Base-by-base conservation (phyloP, 2,329 filamentous ascomycete genomes). In the Beauveria medogensis region DNA sequence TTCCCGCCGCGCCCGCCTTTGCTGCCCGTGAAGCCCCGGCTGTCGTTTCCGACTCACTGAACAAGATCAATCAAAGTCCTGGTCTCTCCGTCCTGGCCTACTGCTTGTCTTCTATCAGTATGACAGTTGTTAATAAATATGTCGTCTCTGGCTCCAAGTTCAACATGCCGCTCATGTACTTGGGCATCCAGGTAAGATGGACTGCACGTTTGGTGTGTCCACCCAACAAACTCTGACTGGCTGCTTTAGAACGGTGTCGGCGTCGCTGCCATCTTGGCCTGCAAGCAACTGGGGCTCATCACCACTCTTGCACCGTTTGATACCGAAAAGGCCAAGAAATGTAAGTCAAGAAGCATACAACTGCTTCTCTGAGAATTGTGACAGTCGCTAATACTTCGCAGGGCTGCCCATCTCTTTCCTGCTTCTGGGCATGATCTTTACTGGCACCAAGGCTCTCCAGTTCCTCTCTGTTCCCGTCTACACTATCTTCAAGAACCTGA, bases 91-190 rank as follows among this genome's bases (percentile, higher is more conserved):
- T 96, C 68, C 73, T 94, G 66, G 84, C 89, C 60, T 96, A 96
- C 80, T 96, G 92, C 76, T 80, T 87, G 69, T 90, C 91, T 61
- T 96, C 91, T 22, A 96, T 96, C 71, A 82, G 92, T 73, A 96
- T 96, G 92, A 96, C 92, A 12, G 88, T 95, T n/a, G 92, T 92
- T 73, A 96, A 96, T 79, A 96, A 96, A 82, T 96, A 92, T 75
- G 91, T 95, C 65, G 83, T 96, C 48, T 95, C 90, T 16, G 92
- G 92, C 62, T 80, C 83, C 60, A 82, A 88, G 65, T 96, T 93
- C 82, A 96, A 96, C 76, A 76, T 96, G 69, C 94, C 92, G 76
- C 94, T 96, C 75, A 89, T 96, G 75, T 86, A 96, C 67, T 83
- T 96, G 59, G 88, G 84, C 64, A 82, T 96, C 62, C 92, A 96